phyloP scores from a whole-genome alignment of 2,329 filamentous ascomycete genomes.

The Xylaria sp. region DNA sequence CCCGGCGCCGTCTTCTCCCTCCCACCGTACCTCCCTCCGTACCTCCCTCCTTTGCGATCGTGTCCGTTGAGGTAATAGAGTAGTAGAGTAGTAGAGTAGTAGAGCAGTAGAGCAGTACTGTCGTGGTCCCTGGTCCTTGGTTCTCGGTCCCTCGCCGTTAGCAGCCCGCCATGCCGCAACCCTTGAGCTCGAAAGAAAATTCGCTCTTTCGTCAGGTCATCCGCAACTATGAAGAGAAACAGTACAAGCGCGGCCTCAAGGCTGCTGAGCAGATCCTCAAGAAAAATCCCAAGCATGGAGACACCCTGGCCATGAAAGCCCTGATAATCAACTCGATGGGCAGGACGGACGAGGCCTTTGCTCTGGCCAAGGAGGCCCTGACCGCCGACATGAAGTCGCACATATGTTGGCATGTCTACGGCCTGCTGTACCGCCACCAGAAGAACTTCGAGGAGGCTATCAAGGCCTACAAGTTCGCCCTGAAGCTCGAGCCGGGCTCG shows the following conservation, averaged over 20 bases:
- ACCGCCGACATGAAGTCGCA: slow-evolving; percentile 99
- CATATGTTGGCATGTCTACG: slow-evolving; percentile 99
- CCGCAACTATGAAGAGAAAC: slow-evolving; percentile 96
- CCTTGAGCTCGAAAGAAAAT: slow-evolving; percentile 85
- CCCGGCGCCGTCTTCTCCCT: not conserved
- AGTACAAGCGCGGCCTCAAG: slow-evolving; percentile 95
- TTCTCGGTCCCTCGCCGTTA: slow-evolving; percentile 15
- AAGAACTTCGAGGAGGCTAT: slow-evolving; percentile 99
- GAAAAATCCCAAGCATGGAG: slow-evolving; percentile 95
- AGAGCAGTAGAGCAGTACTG: not conserved
- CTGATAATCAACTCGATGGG: slow-evolving; percentile 93
- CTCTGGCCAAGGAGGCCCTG: slow-evolving; percentile 89
- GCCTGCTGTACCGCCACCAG: slow-evolving; percentile 87
- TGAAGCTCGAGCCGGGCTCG: slow-evolving; percentile 93
- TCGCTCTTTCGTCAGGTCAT: slow-evolving; percentile 95
- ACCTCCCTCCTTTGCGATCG: slow-evolving; percentile 3
- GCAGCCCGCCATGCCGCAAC: slow-evolving; percentile 70
- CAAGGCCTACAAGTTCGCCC: slow-evolving; percentile 97
- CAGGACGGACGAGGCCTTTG: slow-evolving; percentile 93
- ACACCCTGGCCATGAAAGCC: slow-evolving; percentile 99
- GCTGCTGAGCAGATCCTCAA: slow-evolving; percentile 95
- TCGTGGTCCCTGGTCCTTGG: not conserved
- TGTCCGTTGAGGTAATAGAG: not conserved
- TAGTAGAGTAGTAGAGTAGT: not conserved
- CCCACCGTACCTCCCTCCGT: no score